Percentiles rank a stretch among this genome's conserved stretches.
Evolutionary conservation across 805 yeast genomes (phyloP).

Genomic region (Candida coleopterorum): DNA sequence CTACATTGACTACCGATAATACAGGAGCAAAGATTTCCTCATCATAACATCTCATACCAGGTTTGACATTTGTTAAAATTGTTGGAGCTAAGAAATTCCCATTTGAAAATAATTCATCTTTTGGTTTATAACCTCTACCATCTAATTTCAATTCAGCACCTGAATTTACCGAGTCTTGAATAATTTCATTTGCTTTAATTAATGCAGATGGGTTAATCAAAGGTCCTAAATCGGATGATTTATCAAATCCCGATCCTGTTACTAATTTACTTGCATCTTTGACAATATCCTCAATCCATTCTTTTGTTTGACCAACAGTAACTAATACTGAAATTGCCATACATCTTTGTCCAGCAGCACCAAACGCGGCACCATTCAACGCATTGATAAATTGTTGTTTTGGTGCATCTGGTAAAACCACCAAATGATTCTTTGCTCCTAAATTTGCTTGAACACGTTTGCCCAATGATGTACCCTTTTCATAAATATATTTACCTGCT

Average conservation of each 20-base stretch:
- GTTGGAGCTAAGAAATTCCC: slow-evolving; percentile 78
- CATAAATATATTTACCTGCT: slow-evolving; percentile 72
- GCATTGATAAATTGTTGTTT: slow-evolving; percentile 59
- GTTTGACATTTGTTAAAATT: slow-evolving; percentile 53
- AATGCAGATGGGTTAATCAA: slow-evolving; percentile 59
- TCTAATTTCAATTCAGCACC: slow-evolving; percentile 64
- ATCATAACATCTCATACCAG: slow-evolving; percentile 69
- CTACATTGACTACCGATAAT: slow-evolving; percentile 55
- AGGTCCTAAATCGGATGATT: slow-evolving; percentile 65
- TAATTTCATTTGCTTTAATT: slow-evolving; percentile 50
- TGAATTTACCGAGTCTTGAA: slow-evolving; percentile 49
- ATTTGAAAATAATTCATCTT: slow-evolving; percentile 32
- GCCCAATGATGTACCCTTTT: slow-evolving; percentile 60
- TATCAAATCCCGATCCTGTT: slow-evolving; percentile 64
- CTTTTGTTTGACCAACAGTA: slow-evolving; percentile 61
- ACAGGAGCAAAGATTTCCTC: slow-evolving; percentile 79
- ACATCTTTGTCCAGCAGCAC: slow-evolving; percentile 84
- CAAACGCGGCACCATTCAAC: slow-evolving; percentile 71
- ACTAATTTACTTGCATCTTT: slow-evolving; percentile 51
- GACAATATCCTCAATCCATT: slow-evolving; percentile 59
- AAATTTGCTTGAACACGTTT: slow-evolving; percentile 74
- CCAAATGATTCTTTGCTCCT: slow-evolving; percentile 77
- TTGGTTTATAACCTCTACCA: slow-evolving; percentile 49
- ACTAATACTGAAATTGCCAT: slow-evolving; percentile 74
- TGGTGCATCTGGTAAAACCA: slow-evolving; percentile 70